Conservation (phyloP, 805 yeast species). For the Zygosaccharomyces bisporus region DNA sequence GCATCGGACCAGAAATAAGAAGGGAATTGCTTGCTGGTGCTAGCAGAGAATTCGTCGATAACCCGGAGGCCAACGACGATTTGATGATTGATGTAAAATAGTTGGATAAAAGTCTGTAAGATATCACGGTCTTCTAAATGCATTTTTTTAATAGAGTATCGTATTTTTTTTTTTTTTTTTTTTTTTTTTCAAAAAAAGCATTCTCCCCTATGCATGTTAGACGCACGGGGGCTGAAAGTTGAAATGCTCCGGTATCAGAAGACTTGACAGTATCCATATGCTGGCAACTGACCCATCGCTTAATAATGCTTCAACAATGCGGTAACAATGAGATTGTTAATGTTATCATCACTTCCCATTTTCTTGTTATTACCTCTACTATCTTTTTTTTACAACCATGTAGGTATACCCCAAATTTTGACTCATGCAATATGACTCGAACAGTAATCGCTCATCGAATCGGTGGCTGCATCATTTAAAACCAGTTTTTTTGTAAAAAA, state of each 20-base stretch:
- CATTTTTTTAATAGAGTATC: too few relatives aligned
- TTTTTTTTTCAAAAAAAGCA: neutral
- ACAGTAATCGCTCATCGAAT: neutral
- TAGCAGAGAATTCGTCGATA: constrained; percentile 48
- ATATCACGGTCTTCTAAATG: neutral
- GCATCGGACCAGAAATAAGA: constrained; percentile 90
- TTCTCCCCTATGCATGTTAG: neutral
- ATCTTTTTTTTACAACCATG: neutral
- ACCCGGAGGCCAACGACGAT: constrained; percentile 28
- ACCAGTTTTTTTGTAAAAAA: neutral
- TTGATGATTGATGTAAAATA: constrained; percentile 34
- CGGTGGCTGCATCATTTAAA: neutral
- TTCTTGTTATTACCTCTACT: too few relatives aligned
- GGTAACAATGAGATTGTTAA: too few relatives aligned
- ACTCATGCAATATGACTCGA: neutral
- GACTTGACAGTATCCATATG: neutral
- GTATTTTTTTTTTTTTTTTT: constrained; percentile 1
- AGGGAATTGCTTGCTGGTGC: constrained; percentile 87
- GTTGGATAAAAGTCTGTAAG: constrained; percentile 2
- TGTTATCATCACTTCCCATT: too few relatives aligned
- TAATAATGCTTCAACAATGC: too few relatives aligned
- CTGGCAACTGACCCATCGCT: neutral
- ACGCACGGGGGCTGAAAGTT: neutral
- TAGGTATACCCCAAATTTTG: neutral
- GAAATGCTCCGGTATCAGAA: too few relatives aligned